Conservation (phyloP, 140 eudicot genomes). For the Oenanthe javanica region DNA sequence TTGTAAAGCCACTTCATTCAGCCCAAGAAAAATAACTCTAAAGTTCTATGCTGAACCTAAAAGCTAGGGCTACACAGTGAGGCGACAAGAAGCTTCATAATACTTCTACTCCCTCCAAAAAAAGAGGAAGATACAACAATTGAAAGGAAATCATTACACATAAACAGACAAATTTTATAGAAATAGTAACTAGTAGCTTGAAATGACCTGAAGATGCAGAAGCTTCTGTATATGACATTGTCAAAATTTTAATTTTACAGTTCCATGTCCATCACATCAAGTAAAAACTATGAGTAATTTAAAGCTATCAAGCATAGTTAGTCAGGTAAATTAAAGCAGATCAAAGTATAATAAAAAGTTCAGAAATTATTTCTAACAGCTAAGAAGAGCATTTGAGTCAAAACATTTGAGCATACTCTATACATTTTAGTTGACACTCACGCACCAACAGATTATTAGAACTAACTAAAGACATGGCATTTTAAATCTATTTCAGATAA, state of each 20-base stretch:
- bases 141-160: background rate
- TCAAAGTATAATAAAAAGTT: background rate
- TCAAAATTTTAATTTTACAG: background rate
- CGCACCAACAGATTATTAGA: background rate
- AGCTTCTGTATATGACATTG: background rate
- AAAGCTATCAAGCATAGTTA: background rate
- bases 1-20: background rate
- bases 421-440: background rate
- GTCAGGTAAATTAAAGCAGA: background rate
- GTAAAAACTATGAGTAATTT: background rate
- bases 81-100: background rate
- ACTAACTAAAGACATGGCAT: background rate
- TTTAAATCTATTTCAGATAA: background rate
- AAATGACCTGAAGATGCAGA: background rate
- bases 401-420: background rate
- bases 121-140: background rate
- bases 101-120: background rate
- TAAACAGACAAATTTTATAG: background rate
- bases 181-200: background rate
- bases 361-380: background rate
- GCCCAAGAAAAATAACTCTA: background rate
- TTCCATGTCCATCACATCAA: conserved; percentile 4
- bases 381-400: background rate
- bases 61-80: background rate
- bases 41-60: background rate